A percentile compares a stretch with the other conserved stretches of the same genome.
phyloP scores from a whole-genome alignment of 2,329 filamentous ascomycete genomes.

The Fusarium nematophilum region DNA sequence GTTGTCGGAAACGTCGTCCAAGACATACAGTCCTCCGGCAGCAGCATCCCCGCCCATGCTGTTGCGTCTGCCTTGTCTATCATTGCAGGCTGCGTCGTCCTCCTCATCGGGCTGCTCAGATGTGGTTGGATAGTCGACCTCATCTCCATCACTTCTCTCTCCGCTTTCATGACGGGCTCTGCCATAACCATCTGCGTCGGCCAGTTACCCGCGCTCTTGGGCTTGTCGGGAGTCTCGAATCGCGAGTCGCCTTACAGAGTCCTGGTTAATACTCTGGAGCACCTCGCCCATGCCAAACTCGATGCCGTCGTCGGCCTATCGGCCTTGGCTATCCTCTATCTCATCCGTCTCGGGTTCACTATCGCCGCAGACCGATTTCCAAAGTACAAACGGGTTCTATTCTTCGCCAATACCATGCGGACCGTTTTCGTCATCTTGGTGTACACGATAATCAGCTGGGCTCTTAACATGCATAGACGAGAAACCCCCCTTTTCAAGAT shows the following conservation, averaged over 20 bases:
- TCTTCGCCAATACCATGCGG: conserved; percentile 91
- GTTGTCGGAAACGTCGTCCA: conserved; percentile 85
- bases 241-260: conserved; percentile 83
- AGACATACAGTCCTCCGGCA: conserved; percentile 67
- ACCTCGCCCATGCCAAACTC: conserved; percentile 73
- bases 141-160: conserved; percentile 89
- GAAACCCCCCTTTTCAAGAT: conserved; percentile 77
- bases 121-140: conserved; percentile 93
- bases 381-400: conserved; percentile 77
- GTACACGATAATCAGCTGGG: conserved; percentile 91
- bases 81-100: conserved; percentile 80
- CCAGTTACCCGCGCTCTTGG: conserved; percentile 85
- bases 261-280: conserved; percentile 83
- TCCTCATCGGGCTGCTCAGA: conserved; percentile 81
- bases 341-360: conserved; percentile 75
- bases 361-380: conserved; percentile 76
- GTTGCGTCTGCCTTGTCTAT: conserved; percentile 84
- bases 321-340: conserved; percentile 80
- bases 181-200: conserved; percentile 88
- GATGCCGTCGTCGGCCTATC: conserved; percentile 92
- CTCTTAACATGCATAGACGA: conserved; percentile 78
- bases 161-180: conserved; percentile 97
- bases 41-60: conserved; percentile 69
- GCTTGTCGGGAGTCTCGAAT: conserved; percentile 79
- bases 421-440: conserved; percentile 92